These are phyloP conservation scores for Komagataella ulmi DNA, from an alignment of 805 yeast species.

Conservation along the genomic window DNA sequence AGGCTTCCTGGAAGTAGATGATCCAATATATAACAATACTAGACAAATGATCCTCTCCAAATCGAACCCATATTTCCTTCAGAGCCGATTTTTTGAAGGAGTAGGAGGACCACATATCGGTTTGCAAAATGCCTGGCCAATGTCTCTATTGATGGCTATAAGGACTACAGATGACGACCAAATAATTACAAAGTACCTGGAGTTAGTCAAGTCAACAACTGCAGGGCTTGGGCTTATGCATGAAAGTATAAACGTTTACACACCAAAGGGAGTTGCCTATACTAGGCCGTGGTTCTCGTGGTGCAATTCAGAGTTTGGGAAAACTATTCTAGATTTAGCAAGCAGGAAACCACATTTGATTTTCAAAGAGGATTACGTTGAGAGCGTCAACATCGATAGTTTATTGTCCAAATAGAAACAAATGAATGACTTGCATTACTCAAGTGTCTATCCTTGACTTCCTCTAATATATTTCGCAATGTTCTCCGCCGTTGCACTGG, in stretches of 20 bases:
- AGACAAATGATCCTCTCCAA: conserved; percentile 60
- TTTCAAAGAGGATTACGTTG: conserved; percentile 29
- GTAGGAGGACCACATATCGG: conserved; percentile 92
- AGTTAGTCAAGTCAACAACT: conserved; percentile 44
- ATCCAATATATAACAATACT: conserved; percentile 63
- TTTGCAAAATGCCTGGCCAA: conserved; percentile 75
- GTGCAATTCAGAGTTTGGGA: conserved; percentile 88
- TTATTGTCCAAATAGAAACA: too few species aligned
- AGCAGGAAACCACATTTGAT: conserved; percentile 60
- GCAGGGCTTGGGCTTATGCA: conserved; percentile 74
- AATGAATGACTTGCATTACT: not conserved
- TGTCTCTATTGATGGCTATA: conserved; percentile 65
- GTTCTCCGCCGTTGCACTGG: conserved; percentile 57
- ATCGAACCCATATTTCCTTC: conserved; percentile 59
- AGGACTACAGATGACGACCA: conserved; percentile 62
- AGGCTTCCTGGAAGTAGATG: conserved; percentile 40
- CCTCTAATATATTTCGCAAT: conserved; percentile 49
- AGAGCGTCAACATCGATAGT: not conserved
- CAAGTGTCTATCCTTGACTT: conserved; percentile 4
- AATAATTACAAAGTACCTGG: conserved; percentile 42
- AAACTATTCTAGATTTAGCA: conserved; percentile 69
- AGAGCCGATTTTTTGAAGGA: conserved; percentile 55
- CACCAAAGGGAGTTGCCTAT: conserved; percentile 28
- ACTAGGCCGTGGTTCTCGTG: conserved; percentile 91
- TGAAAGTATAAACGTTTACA: conserved; percentile 61